These are phyloP conservation scores for Drechslerella coelobrocha DNA, from an alignment of 2,329 filamentous ascomycete species.

Conservation along the genomic window DNA sequence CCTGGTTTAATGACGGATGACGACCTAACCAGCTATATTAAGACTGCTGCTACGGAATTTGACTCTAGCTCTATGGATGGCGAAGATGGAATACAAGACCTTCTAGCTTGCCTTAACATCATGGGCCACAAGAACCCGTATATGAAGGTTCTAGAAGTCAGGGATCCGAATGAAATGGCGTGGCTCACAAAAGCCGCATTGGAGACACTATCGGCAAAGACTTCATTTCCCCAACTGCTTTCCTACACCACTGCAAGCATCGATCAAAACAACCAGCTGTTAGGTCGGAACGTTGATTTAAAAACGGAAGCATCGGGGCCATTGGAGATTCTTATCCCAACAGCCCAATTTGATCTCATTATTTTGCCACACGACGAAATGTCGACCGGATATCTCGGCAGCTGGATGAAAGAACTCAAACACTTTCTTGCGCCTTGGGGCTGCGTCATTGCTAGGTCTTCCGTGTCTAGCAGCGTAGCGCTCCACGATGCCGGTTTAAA, in stretches of 20 bases:
- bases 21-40: neutral
- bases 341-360: conserved; percentile 15
- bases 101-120: conserved; percentile 54
- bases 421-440: neutral
- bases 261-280: neutral
- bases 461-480: too few species aligned
- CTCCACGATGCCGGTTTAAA: too few species aligned
- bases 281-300: conserved; percentile 14
- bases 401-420: neutral
- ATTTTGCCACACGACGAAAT: neutral
- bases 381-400: neutral
- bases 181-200: conserved; percentile 47
- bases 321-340: neutral
- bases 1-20: conserved; percentile 17
- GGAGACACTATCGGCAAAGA: neutral
- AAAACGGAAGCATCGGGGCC: neutral
- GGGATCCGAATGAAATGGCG: conserved; percentile 59
- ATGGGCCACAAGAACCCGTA: conserved; percentile 57
- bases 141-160: conserved; percentile 59
- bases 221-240: conserved; percentile 13
- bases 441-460: neutral
- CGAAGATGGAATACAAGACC: neutral
- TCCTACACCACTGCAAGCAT: conserved; percentile 14
- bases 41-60: neutral
- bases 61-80: too few species aligned